Evolutionary conservation across 345 rosid genomes (phyloP).

Genomic region (Orychophragmus violaceus): DNA sequence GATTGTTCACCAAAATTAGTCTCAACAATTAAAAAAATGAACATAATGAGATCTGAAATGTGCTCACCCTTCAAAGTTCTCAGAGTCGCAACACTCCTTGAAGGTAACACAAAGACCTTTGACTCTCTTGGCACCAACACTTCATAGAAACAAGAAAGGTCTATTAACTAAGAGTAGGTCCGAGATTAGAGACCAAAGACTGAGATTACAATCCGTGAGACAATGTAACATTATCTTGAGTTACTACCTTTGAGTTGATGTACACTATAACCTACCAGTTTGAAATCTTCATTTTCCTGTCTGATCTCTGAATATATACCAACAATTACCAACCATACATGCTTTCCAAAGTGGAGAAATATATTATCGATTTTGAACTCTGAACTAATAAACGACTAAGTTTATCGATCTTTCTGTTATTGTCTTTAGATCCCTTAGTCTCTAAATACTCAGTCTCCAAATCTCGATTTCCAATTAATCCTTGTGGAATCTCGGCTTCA

Average conservation of each 20-base stretch:
- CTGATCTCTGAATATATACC: slow-evolving; percentile 58
- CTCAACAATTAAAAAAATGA: not conserved
- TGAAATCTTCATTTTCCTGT: slow-evolving; percentile 54
- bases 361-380: too few species aligned
- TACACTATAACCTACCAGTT: slow-evolving; percentile 62
- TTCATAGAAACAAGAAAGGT: slow-evolving; percentile 28
- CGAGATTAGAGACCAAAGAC: not conserved
- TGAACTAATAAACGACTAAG: too few species aligned
- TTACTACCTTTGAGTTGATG: slow-evolving; percentile 98
- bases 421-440: too few species aligned
- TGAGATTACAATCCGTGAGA: not conserved
- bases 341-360: too few species aligned
- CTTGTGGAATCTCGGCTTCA: too few species aligned
- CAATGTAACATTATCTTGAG: slow-evolving; percentile 71
- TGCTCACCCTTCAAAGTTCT: slow-evolving; percentile 70
- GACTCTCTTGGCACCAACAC: slow-evolving; percentile 73
- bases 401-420: too few species aligned
- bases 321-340: too few species aligned
- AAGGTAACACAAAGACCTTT: slow-evolving; percentile 57
- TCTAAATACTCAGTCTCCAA: too few species aligned
- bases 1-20: not conserved
- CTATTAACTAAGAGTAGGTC: not conserved
- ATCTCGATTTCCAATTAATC: too few species aligned
- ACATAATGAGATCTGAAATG: not conserved
- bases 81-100: slow-evolving; percentile 59